A percentile compares a stretch with the other conserved stretches of the same genome.
These are phyloP conservation scores for Russula abietina DNA, from an alignment of 768 basidiomycete species.

Conservation along the genomic window DNA sequence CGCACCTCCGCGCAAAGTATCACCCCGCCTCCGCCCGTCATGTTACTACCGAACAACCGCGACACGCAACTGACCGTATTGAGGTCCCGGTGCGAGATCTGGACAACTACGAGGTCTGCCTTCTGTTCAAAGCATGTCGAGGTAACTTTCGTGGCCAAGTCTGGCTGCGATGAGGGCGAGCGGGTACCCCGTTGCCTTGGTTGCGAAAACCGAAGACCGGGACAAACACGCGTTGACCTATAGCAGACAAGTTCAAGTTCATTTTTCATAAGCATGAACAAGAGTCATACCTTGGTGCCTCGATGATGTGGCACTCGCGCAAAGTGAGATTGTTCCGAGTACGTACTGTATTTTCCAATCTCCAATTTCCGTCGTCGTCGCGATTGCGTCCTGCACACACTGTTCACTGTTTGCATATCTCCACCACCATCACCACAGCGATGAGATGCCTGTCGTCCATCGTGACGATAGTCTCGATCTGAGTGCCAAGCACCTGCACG, in stretches of 20 bases:
- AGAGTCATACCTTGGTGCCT: conserved; percentile 47
- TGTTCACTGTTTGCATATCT: conserved; percentile 96
- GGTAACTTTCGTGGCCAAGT: conserved; percentile 90
- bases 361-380: conserved; percentile 79
- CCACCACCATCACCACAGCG: conserved; percentile 88
- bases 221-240: conserved; percentile 95
- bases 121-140: conserved; percentile 97
- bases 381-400: conserved; percentile 84
- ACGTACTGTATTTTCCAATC: conserved; percentile 99
- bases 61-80: conserved; percentile 97
- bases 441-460: conserved; percentile 97
- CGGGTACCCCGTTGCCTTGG: conserved; percentile 97
- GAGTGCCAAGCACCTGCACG: conserved; percentile 91
- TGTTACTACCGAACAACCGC: conserved; percentile 82
- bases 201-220: conserved; percentile 93
- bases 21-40: conserved; percentile 99
- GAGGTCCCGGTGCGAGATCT: conserved; percentile 98
- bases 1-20: conserved; percentile 88
- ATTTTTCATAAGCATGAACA: not conserved
- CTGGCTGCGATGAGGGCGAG: conserved; percentile 98
- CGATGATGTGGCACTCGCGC: conserved; percentile 97
- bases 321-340: conserved; percentile 89
- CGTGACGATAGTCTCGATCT: conserved; percentile 93
- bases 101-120: conserved; percentile 89
- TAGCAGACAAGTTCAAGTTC: not conserved